phyloP scores from a whole-genome alignment of 73 alveolate genomes.

The Stentor roeselii region DNA sequence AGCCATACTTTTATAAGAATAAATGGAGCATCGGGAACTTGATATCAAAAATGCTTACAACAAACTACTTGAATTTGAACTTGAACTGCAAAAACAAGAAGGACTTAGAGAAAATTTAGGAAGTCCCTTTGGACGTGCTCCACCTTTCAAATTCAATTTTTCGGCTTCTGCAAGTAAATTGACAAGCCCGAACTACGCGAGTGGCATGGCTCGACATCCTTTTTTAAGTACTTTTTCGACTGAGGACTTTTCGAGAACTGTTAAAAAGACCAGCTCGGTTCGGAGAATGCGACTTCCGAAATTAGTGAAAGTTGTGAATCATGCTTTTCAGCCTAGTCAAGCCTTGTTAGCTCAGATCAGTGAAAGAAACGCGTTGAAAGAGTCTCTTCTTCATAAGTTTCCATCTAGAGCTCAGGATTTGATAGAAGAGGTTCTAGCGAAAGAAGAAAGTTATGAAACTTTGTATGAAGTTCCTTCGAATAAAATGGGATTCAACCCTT shows the following conservation, averaged over 20 bases:
- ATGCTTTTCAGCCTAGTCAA: background rate
- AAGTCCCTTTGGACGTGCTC: slow-evolving; percentile 13
- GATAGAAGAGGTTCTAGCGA: background rate
- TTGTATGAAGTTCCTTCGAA: background rate
- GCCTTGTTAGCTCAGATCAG: background rate
- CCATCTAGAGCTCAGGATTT: background rate
- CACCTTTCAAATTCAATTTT: slow-evolving; percentile 6
- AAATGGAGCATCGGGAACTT: background rate
- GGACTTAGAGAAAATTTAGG: slow-evolving; percentile 1
- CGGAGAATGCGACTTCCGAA: background rate
- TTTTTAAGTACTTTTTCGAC: background rate
- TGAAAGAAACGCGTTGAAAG: background rate
- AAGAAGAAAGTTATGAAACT: background rate
- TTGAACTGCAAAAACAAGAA: slow-evolving; percentile 3
- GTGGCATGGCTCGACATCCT: background rate
- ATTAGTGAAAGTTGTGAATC: background rate
- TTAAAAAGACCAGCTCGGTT: background rate
- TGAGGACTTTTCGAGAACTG: background rate
- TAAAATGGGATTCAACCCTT: slow-evolving; percentile 15
- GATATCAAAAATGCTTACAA: slow-evolving; percentile 1
- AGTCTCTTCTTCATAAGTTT: background rate
- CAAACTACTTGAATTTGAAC: slow-evolving; percentile 15
- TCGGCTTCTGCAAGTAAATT: background rate
- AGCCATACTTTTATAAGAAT: no score
- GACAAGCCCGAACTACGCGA: background rate